These are phyloP conservation scores for Diaporthe helianthi DNA, from an alignment of 2,329 filamentous ascomycete species.

Conservation along the genomic window DNA sequence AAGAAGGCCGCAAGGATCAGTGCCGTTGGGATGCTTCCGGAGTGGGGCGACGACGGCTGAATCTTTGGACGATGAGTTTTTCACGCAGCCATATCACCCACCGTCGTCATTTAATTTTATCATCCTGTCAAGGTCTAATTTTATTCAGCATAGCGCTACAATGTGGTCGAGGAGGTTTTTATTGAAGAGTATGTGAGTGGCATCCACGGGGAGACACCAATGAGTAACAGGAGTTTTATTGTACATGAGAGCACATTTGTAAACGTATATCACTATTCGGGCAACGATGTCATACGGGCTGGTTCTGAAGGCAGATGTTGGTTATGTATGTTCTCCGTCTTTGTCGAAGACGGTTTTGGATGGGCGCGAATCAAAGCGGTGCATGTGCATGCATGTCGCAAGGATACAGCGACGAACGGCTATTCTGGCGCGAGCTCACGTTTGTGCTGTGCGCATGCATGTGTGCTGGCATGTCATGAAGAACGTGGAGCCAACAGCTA, in stretches of 20 bases:
- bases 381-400: not conserved
- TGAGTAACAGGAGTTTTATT: constrained; percentile 10
- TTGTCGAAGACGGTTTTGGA: not conserved
- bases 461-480: not conserved
- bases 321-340: not conserved
- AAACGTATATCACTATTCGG: not conserved
- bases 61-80: not conserved
- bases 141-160: constrained; percentile 30
- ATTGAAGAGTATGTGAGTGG: not conserved
- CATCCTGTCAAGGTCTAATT: not conserved
- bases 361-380: not conserved
- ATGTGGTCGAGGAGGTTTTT: not conserved
- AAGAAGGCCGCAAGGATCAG: constrained; percentile 47
- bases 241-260: constrained; percentile 7
- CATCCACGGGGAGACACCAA: not conserved
- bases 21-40: constrained; percentile 42
- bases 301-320: not conserved
- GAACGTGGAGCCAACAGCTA: not conserved
- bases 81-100: not conserved
- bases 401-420: not conserved
- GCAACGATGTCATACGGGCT: not conserved
- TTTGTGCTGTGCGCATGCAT: not conserved
- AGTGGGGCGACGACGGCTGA: constrained; percentile 35
- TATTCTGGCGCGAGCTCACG: not conserved
- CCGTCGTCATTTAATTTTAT: not conserved